Evolutionary conservation across 306 rosid genomes (phyloP), one percentile per base, ranked within the genome.

Genomic region (Begonia peltatifolia): DNA sequence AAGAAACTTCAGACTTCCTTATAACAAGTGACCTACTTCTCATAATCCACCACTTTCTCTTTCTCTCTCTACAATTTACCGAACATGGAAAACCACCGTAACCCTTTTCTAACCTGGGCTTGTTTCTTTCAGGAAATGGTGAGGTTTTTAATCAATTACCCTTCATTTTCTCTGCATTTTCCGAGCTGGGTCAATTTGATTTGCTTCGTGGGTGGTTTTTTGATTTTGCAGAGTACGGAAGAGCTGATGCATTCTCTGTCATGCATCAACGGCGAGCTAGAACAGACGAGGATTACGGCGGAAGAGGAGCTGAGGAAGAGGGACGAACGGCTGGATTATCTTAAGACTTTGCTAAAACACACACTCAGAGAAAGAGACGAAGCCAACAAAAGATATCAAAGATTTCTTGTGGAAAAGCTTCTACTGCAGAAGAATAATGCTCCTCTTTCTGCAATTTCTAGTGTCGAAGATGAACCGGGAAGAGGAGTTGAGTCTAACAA

Each of bases 381-480:
- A 67, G 87, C 82, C 4, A 82, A 73, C 11, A 87, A 76, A 7
- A 81, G 76, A 67, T 79, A 70, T 63, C 87, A 69, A 10, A 76
- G 65, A 41, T 78, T 84, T 46, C 46, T 84, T 48, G 20, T 78
- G 52, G 92, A 84, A 57, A 83, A 80, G 59, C 53, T 87, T 11
- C 48, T 83, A 18, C 56, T 76, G 42, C 55, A 71, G 12, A 76
- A 62, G 8, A 55, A 69, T 20, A 58, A 58, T 8, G 84, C 65
- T 69, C 89, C 89, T 47, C 46, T 76, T 9, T 87, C 96, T 20
- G 96, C 94, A 53, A 74, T 81, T 68, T 87, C 96, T 1, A 87
- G 96, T 81, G 79, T 87, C 60, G 96, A 87, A 57, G 94, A 87
- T 61, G 94, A 87, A 53, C 81, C 81, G 55, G 71, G 87, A 58